Evolutionary conservation across 1,284 basidiomycete species (phyloP), one percentile per base, ranked within the genome.

Genomic region (Stygiomarasmius scandens): DNA sequence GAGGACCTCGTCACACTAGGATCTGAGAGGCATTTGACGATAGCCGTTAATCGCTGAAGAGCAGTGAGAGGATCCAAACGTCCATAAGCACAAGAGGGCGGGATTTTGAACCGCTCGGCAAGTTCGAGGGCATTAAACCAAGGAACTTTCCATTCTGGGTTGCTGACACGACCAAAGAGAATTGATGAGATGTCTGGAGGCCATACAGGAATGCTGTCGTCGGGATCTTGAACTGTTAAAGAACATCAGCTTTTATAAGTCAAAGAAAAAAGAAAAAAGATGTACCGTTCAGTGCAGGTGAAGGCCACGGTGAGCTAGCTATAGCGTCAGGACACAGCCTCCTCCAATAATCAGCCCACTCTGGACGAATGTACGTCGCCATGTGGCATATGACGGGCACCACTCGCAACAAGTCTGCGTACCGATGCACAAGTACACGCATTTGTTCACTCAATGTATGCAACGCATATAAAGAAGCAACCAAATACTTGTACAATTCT

Each of bases 321-420:
- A 80, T 71, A 20, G 80, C 78, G 47, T 81, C 77, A 0, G 92
- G 91, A 64, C 85, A 83, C 25, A 93, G 73, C 6, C 92, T 81
- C 62, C 87, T 87, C 90, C 92, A 93, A 67, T 94, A 95, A 69
- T 96, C 94, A 1, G 84, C 82, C 92, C 94, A 97, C 66, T 93
- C 91, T 0, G 82, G 82, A 24, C 89, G 81, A 4, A 91, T 82
- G 12, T 84, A 71, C 8, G 78, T 66, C 2, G 90, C 89, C n/a
- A 96, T 71, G 1, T 79, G 77, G 57, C 86, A 84, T 6, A 96
- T 79, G 10, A 94, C 63, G 0, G 82, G 81, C 0, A 81, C 87
- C 8, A 96, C 72, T 24, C 74, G 74, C n/a, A 78, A 59, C n/a
- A 95, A 71, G 1, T 82, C 78, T 23, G 77, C 68, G 53, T 86